Conservation (phyloP, 1,284 basidiomycete genomes). For the Cerioporus squamosus region DNA sequence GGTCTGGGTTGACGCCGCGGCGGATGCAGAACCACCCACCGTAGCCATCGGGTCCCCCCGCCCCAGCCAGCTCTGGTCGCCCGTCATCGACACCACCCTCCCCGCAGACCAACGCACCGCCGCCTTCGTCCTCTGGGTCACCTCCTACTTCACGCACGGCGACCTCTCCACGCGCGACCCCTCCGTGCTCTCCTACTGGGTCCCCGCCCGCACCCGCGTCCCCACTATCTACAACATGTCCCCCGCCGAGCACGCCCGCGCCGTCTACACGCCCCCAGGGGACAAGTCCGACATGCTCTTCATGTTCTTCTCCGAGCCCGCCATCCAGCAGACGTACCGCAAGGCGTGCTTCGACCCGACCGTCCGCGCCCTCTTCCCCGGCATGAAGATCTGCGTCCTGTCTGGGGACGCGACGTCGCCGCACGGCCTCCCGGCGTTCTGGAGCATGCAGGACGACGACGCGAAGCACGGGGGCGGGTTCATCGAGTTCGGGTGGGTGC, state of each 20-base stretch:
- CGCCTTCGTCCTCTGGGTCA: conserved; percentile 35
- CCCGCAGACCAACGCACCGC: conserved; percentile 21
- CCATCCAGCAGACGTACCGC: conserved; percentile 20
- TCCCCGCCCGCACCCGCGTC: conserved; percentile 20
- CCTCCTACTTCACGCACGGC: conserved; percentile 40
- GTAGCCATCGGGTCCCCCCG: conserved; percentile 28
- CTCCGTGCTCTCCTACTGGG: conserved; percentile 19
- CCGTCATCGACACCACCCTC: conserved; percentile 23
- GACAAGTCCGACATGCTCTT: conserved; percentile 21
- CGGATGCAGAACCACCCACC: conserved; percentile 33
- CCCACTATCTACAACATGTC: conserved; percentile 29
- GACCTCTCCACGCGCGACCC: conserved; percentile 34
- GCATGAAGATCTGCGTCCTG: conserved; percentile 26
- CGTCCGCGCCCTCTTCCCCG: conserved; percentile 20
- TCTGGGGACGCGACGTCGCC: conserved; percentile 23
- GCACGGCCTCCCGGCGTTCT: conserved; percentile 28
- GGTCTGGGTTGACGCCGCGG: neutral
- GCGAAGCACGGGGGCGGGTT: conserved; percentile 26
- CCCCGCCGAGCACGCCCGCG: conserved; percentile 8
- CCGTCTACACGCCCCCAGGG: neutral
- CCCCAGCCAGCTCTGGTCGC: conserved; percentile 24
- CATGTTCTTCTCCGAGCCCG: conserved; percentile 1
- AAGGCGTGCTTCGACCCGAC: conserved; percentile 26
- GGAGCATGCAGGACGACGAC: conserved; percentile 33
- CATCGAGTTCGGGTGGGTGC: conserved; percentile 29